A percentile compares a stretch with the other conserved stretches of the same genome.
phyloP scores from a whole-genome alignment of 768 basidiomycete genomes.

The Lactarius psammicola region DNA sequence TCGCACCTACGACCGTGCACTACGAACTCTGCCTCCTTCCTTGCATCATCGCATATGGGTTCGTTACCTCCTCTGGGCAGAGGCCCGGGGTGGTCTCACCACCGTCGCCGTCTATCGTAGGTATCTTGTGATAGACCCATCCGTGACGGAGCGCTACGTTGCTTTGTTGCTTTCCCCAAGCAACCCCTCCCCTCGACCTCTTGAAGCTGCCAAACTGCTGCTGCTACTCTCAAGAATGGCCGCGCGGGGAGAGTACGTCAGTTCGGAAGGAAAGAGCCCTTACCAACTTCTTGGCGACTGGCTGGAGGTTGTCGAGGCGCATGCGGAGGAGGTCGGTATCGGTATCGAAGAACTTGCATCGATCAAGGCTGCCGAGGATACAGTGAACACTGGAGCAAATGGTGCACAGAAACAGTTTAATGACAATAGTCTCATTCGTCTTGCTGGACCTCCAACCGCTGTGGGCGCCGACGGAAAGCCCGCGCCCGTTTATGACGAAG shows the following conservation, averaged over 20 bases:
- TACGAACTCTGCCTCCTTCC: conserved; percentile 91
- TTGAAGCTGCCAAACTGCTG: conserved; percentile 91
- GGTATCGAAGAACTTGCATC: conserved; percentile 58
- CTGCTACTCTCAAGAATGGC: conserved; percentile 83
- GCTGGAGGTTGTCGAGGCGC: conserved; percentile 86
- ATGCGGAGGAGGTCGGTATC: conserved; percentile 90
- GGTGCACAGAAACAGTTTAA: conserved; percentile 36
- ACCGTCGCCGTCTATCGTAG: conserved; percentile 83
- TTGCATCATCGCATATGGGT: conserved; percentile 92
- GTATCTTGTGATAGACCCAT: conserved; percentile 81
- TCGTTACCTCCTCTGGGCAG: conserved; percentile 90
- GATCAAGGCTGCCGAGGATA: conserved; percentile 43
- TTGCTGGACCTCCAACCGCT: conserved; percentile 63
- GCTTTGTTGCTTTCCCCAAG: conserved; percentile 58
- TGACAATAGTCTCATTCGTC: conserved; percentile 52
- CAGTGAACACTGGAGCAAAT: conserved; percentile 52
- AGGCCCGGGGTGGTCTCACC: conserved; percentile 73
- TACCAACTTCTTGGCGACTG: conserved; percentile 93
- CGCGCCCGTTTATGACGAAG: conserved; percentile 62
- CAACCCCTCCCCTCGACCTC: conserved; percentile 67
- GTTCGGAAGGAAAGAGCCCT: conserved; percentile 91
- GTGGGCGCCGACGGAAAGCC: conserved; percentile 52
- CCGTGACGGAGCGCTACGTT: conserved; percentile 76
- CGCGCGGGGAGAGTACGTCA: conserved; percentile 74
- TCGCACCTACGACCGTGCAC: conserved; percentile 88